Percentiles rank a stretch among this genome's conserved stretches.
phyloP scores from a whole-genome alignment of 164 flowering plant genomes.

The Umbellularia californica region DNA sequence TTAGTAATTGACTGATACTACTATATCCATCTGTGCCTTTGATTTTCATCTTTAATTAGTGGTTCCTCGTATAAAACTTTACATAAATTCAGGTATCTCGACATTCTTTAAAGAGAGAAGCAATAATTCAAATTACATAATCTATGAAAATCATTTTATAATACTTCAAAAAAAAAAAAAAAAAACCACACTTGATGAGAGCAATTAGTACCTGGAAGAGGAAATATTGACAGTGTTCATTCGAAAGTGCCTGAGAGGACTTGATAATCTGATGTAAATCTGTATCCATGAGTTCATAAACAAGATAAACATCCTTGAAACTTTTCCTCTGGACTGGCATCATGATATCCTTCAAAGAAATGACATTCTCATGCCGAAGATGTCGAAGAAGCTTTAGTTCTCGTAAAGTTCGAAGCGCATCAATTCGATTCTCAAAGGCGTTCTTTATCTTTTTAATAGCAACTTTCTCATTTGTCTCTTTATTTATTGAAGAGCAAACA shows the following conservation, averaged over 20 bases:
- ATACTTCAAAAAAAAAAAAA: background rate
- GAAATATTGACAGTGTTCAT: slow-evolving; percentile 90
- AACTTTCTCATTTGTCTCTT: slow-evolving; percentile 83
- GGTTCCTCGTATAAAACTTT: background rate
- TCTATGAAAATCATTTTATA: background rate
- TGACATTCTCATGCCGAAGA: slow-evolving; percentile 81
- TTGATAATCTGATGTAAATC: slow-evolving; percentile 92
- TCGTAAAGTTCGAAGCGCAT: slow-evolving; percentile 83
- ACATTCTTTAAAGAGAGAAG: background rate
- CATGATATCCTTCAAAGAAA: slow-evolving; percentile 86
- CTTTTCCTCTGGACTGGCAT: slow-evolving; percentile 63
- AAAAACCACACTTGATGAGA: background rate
- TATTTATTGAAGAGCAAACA: slow-evolving; percentile 86
- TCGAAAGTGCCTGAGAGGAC: slow-evolving; percentile 75
- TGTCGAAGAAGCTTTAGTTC: slow-evolving; percentile 85
- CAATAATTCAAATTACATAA: background rate
- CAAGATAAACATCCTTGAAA: slow-evolving; percentile 88
- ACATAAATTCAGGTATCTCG: background rate
- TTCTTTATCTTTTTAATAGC: slow-evolving; percentile 90
- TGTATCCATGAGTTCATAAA: slow-evolving; percentile 95
- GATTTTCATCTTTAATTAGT: no score
- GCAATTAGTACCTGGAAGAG: slow-evolving; percentile 67
- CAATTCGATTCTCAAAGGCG: slow-evolving; percentile 76
- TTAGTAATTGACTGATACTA: no score
- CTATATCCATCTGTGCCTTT: no score